Percentiles rank a stretch among this genome's conserved stretches.
Evolutionary conservation across 345 rosid species (phyloP).

Genomic region (Erodium maritimum): DNA sequence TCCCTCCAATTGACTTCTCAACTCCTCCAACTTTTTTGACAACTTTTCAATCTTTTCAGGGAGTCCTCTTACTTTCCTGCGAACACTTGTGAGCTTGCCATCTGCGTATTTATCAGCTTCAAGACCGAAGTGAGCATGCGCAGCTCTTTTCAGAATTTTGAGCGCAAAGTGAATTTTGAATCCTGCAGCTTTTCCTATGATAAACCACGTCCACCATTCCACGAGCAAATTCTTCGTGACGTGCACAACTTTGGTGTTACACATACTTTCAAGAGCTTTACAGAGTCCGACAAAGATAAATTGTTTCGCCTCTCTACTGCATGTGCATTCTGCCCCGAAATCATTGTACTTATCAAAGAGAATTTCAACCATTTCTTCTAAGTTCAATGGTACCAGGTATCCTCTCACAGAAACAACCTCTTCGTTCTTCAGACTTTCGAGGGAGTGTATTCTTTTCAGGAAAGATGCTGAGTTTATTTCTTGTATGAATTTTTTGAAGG

Average conservation of each 20-base stretch:
- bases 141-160: not conserved
- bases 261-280: not conserved
- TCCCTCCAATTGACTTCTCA: not conserved
- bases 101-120: not conserved
- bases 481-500: not conserved
- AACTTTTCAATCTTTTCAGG: not conserved
- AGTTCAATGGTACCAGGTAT: not conserved
- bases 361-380: not conserved
- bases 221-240: not conserved
- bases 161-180: not conserved
- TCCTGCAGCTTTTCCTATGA: not conserved
- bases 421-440: not conserved
- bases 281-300: not conserved
- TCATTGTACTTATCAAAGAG: not conserved
- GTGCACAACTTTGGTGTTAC: not conserved
- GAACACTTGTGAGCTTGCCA: not conserved
- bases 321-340: not conserved
- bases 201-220: not conserved
- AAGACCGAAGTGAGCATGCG: not conserved
- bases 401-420: not conserved
- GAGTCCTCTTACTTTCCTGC: not conserved
- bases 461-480: no score
- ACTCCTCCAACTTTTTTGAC: not conserved
- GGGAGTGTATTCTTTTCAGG: not conserved
- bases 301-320: not conserved